These are phyloP conservation scores for Mucuna pruriens DNA, from an alignment of 306 rosid species.

Conservation along the genomic window DNA sequence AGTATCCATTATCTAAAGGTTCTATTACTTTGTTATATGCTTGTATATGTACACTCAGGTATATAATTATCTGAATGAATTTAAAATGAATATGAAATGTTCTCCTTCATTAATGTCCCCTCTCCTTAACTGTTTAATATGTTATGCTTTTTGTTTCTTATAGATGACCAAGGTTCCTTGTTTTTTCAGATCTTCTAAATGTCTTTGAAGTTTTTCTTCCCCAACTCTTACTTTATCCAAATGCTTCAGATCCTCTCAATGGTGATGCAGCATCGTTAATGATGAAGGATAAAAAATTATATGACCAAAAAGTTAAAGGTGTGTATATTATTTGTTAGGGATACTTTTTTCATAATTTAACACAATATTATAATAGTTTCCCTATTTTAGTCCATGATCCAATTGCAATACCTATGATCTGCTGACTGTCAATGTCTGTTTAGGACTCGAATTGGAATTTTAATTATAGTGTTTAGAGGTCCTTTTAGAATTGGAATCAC, in stretches of 20 bases:
- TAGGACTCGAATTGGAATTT: not conserved
- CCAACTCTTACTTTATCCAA: conserved; percentile 94
- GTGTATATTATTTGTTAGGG: conserved; percentile 22
- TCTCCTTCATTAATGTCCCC: conserved; percentile 2
- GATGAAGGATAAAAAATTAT: conserved; percentile 85
- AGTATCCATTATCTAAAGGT: conserved; percentile 2
- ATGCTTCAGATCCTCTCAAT: conserved; percentile 96
- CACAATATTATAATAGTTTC: not conserved
- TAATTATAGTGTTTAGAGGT: not conserved
- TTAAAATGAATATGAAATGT: conserved; percentile 9
- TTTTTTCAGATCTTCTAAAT: conserved; percentile 79
- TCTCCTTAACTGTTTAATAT: not conserved
- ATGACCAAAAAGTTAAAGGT: conserved; percentile 97
- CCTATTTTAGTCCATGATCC: conserved; percentile 1
- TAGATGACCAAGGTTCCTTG: conserved; percentile 40
- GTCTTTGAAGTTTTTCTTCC: conserved; percentile 99
- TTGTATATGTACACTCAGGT: not conserved
- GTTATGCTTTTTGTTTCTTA: not conserved
- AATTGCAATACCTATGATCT: not conserved
- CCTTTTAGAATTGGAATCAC: not conserved
- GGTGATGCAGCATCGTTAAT: conserved; percentile 96
- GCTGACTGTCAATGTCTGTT: not conserved
- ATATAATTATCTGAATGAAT: not conserved
- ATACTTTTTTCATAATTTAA: not conserved
- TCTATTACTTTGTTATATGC: conserved; percentile 18